Evolutionary conservation across 176 grass and related monocot species (phyloP).

Genomic region (Secale cereale): DNA sequence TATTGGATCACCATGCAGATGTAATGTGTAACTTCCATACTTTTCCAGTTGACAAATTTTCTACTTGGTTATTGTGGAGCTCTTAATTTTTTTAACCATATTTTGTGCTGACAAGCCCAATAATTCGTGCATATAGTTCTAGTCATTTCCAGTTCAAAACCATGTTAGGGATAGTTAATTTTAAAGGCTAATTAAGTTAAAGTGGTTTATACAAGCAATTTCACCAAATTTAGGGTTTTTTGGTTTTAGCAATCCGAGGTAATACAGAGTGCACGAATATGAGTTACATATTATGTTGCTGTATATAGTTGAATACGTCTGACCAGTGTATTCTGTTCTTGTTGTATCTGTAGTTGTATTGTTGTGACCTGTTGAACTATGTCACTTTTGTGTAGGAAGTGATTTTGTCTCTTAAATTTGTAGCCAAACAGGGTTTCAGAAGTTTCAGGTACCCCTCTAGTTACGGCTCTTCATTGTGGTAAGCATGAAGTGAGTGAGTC

Average conservation of each 20-base stretch:
- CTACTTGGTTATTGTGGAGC: background rate
- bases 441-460: constrained; percentile 12
- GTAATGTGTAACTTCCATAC: constrained; percentile 15
- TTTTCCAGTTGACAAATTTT: background rate
- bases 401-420: background rate
- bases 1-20: constrained; percentile 43
- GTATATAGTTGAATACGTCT: background rate
- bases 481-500: constrained; percentile 14
- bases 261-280: background rate
- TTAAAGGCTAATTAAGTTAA: background rate
- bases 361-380: background rate
- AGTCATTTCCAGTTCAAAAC: background rate
- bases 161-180: background rate
- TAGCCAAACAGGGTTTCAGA: constrained; percentile 19
- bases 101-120: background rate
- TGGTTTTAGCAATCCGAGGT: background rate
- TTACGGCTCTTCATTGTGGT: constrained; percentile 5
- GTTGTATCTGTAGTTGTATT: background rate
- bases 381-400: background rate
- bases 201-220: background rate
- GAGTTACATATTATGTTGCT: background rate
- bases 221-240: background rate
- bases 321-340: background rate
- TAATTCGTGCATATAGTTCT: background rate
- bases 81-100: background rate